Conservation (phyloP, 257 asterid species). For the Scutellaria galericulata region DNA sequence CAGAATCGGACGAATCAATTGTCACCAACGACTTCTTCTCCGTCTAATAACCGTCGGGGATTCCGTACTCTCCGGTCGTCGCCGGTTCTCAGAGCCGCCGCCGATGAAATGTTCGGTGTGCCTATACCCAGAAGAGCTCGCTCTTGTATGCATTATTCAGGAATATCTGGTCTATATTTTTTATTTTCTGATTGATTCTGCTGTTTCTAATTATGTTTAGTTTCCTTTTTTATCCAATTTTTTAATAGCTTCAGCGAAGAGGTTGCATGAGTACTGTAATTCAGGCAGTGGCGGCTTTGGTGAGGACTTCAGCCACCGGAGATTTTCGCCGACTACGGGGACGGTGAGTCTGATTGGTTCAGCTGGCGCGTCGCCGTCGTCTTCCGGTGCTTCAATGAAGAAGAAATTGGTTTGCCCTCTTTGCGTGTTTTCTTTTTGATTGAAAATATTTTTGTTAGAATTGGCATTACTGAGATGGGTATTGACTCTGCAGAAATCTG, state of each 20-base stretch:
- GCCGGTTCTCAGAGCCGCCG: conserved; percentile 41
- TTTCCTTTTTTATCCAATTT: conserved; percentile 9
- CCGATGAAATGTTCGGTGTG: conserved; percentile 54
- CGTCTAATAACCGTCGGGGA: conserved; percentile 46
- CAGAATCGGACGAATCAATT: conserved; percentile 36
- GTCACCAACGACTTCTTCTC: conserved; percentile 39
- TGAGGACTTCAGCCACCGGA: conserved; percentile 45
- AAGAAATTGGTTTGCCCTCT: conserved; percentile 47
- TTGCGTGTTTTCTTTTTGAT: background rate
- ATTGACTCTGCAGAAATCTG: conserved; percentile 46
- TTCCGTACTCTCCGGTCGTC: conserved; percentile 50
- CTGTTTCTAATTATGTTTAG: conserved; percentile 11
- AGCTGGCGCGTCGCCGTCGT: conserved; percentile 35
- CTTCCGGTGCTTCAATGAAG: conserved; percentile 50
- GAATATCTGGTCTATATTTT: background rate
- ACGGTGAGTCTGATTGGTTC: conserved; percentile 34
- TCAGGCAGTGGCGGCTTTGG: conserved; percentile 41
- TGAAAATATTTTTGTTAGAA: background rate
- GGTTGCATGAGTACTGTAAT: conserved; percentile 47
- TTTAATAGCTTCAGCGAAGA: conserved; percentile 48
- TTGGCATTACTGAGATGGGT: conserved; percentile 16
- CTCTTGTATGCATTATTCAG: conserved; percentile 49
- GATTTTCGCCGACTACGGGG: conserved; percentile 38
- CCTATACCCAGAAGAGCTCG: conserved; percentile 68
- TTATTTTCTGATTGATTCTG: conserved; percentile 5